Evolutionary conservation across 306 rosid genomes (phyloP), one percentile per base, ranked within the genome.

Genomic region (Trifolium pratense): DNA sequence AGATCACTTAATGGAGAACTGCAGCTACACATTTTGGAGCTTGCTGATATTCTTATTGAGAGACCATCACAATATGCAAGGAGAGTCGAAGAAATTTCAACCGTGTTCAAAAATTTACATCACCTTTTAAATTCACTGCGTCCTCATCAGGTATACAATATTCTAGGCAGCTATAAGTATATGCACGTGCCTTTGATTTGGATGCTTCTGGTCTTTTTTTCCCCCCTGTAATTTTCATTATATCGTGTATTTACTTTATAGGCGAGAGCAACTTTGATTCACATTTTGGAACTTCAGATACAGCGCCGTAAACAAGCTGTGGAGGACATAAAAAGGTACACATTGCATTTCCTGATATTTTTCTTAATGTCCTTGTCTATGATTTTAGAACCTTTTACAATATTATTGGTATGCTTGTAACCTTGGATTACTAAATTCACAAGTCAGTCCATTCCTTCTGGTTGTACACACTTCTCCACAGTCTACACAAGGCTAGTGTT

Each of bases 61-160:
- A 86, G 94, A 70, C 97, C 98, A 49, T 93, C 98, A 23, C 97
- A 93, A 36, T 93, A 91, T 61, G 98, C 98, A 0, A 91, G 97
- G 86, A 86, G 92, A 78, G 96, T 93, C n/a, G 97, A 93, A 84
- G 98, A 93, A 46, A 85, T 93, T 81, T 93, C 98, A 70, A 90
- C 93, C 43, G 84, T 89, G 77, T 91, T 89, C 79, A 93, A 93
- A 85, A 93, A 93, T 87, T 66, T 93, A 67, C 96, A 93, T 75
- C 97, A 93, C 77, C 96, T 93, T 84, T 87, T 93, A 53, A 93
- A 93, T 76, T 91, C 94, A 25, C 59, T 91, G 77, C 93, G 97
- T 20, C 98, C 97, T 29, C 97, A 93, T 83, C 98, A 93, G 87
- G 98, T 66, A 75, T 55, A 53, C 68, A 21, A 52, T 70, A 21